Evolutionary conservation across 2,329 filamentous ascomycete species (phyloP).

Genomic region (Dothideomycetidae sp.): DNA sequence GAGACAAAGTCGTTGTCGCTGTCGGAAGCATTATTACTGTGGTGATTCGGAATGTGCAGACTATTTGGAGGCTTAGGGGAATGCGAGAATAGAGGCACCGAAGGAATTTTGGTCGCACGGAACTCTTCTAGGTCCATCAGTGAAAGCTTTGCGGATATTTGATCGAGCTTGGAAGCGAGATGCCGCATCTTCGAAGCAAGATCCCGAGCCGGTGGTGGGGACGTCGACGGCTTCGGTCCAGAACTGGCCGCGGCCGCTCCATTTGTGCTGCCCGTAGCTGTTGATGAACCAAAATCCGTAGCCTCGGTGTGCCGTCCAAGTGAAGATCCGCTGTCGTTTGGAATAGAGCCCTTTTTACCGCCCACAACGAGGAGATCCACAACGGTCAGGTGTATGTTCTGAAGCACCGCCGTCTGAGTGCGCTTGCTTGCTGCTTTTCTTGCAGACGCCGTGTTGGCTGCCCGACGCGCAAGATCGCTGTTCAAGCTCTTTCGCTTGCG

Average conservation of each 20-base stretch:
- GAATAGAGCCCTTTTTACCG: neutral
- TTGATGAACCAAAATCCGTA: slow-evolving; percentile 6
- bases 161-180: slow-evolving; percentile 14
- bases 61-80: slow-evolving; percentile 20
- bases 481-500: slow-evolving; percentile 25
- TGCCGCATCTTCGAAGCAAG: slow-evolving; percentile 19
- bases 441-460: slow-evolving; percentile 4
- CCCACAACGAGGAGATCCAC: slow-evolving; percentile 1
- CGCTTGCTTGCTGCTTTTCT: slow-evolving; percentile 8
- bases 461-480: slow-evolving; percentile 26
- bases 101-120: slow-evolving; percentile 54
- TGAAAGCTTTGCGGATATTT: slow-evolving; percentile 43
- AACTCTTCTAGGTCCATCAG: slow-evolving; percentile 74
- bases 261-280: slow-evolving; percentile 1
- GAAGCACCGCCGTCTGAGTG: slow-evolving; percentile 6
- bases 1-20: slow-evolving; percentile 50
- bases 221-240: neutral
- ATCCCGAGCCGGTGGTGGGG: neutral
- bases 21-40: slow-evolving; percentile 50
- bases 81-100: slow-evolving; percentile 49
- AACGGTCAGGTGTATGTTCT: slow-evolving; percentile 3
- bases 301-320: neutral
- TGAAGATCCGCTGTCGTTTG: slow-evolving; percentile 1
- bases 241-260: neutral
- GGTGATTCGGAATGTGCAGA: slow-evolving; percentile 27